Percentiles rank a stretch among this genome's conserved stretches.
Conservation (phyloP, 1,284 basidiomycete species). For the Sporisorium exsertum region DNA sequence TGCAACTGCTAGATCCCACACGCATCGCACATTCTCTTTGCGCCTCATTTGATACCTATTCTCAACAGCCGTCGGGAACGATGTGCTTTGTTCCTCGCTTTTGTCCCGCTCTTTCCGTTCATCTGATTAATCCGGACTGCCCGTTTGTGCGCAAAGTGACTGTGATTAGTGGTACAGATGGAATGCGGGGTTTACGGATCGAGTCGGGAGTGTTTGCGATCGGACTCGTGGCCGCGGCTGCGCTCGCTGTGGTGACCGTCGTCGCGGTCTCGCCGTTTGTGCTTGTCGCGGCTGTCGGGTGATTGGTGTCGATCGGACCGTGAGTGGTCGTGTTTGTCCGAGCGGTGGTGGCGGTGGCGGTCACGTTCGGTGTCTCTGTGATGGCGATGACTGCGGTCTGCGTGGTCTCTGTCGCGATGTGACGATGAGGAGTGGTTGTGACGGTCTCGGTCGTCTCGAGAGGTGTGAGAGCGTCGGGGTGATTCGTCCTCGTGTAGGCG, state of each 20-base stretch:
- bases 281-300: conserved; percentile 9
- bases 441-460: conserved; percentile 9
- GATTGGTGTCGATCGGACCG: conserved; percentile 13
- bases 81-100: not conserved
- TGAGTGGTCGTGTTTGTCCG: conserved; percentile 1
- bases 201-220: conserved; percentile 29
- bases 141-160: not conserved
- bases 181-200: conserved; percentile 7
- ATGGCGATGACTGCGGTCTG: not conserved
- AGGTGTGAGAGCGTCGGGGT: not conserved
- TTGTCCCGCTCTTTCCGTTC: not conserved
- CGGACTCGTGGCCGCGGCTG: conserved; percentile 6
- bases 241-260: not conserved
- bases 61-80: not conserved
- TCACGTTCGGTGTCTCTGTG: conserved; percentile 11
- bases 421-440: conserved; percentile 1
- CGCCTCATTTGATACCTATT: conserved; percentile 18
- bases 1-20: conserved; percentile 80
- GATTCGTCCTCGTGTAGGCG: conserved; percentile 14
- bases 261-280: conserved; percentile 5
- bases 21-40: not conserved
- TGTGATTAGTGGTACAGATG: conserved; percentile 9
- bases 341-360: not conserved
- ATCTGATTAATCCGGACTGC: not conserved
- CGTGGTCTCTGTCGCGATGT: conserved; percentile 2